Evolutionary conservation across 306 rosid species (phyloP).

Genomic region (Prunus mongolica): DNA sequence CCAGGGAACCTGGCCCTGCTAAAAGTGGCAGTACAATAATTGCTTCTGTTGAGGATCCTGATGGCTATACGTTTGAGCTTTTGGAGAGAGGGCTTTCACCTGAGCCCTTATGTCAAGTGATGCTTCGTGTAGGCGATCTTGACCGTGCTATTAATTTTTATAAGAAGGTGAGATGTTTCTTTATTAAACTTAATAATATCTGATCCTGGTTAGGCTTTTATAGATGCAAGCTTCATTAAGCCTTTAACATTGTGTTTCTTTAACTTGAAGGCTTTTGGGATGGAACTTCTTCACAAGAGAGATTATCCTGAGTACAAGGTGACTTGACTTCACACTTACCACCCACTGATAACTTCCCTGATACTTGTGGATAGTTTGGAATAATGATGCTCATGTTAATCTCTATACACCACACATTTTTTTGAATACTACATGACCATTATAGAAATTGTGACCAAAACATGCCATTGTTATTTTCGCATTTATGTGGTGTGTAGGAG

Average conservation of each 20-base stretch:
- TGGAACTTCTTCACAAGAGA: slow-evolving; percentile 64
- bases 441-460: neutral
- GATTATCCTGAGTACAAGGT: slow-evolving; percentile 78
- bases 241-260: slow-evolving; percentile 3
- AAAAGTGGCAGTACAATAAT: slow-evolving; percentile 45
- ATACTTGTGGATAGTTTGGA: neutral
- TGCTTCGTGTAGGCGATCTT: slow-evolving; percentile 80
- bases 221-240: neutral
- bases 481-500: neutral
- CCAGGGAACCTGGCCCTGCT: slow-evolving; percentile 54
- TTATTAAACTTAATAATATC: neutral
- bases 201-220: neutral
- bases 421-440: too few relatives aligned
- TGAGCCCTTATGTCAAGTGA: slow-evolving; percentile 76
- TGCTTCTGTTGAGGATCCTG: slow-evolving; percentile 70
- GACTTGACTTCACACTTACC: slow-evolving; percentile 24
- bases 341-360: neutral
- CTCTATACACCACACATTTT: too few relatives aligned
- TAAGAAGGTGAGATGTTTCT: slow-evolving; percentile 44
- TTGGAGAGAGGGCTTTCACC: slow-evolving; percentile 63
- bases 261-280: slow-evolving; percentile 52
- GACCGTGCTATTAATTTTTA: slow-evolving; percentile 68
- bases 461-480: neutral
- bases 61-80: slow-evolving; percentile 72
- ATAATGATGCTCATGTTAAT: too few relatives aligned